phyloP scores from a whole-genome alignment of 768 basidiomycete species.

The Tylopilus vinaceipallidus region DNA sequence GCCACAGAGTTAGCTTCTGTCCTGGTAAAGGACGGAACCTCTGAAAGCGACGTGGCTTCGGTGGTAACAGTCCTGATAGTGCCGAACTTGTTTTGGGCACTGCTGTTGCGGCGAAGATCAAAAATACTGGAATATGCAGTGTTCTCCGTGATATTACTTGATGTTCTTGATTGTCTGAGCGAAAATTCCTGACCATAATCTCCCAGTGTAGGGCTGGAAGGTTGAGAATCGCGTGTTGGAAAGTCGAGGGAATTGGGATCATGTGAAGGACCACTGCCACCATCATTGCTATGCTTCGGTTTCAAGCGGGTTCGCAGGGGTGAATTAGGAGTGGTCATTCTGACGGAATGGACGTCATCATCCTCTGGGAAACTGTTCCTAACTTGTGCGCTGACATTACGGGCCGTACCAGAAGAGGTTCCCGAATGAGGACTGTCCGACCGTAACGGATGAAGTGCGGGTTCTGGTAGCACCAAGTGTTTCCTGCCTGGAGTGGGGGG shows the following conservation, averaged over 20 bases:
- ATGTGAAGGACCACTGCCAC: constrained; percentile 7
- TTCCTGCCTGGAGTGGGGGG: constrained; percentile 36
- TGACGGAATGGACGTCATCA: constrained; percentile 40
- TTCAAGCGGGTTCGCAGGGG: constrained; percentile 45
- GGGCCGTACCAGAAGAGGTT: constrained; percentile 34
- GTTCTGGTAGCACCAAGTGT: constrained; percentile 49
- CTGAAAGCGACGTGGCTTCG: constrained; percentile 68
- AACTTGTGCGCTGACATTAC: constrained; percentile 19
- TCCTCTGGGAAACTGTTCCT: constrained; percentile 28
- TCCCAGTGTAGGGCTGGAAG: constrained; percentile 30
- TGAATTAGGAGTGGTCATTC: constrained; percentile 41
- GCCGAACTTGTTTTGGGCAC: constrained; percentile 60
- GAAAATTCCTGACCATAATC: constrained; percentile 37
- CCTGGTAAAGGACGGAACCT: constrained; percentile 60
- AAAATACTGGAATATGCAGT: constrained; percentile 61
- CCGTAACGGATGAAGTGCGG: constrained; percentile 47
- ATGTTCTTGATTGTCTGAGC: constrained; percentile 61
- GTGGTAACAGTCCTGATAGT: constrained; percentile 83
- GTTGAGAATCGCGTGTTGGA: constrained; percentile 36
- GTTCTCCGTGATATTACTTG: constrained; percentile 57
- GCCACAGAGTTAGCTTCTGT: constrained; percentile 63
- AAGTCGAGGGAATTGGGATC: constrained; percentile 29
- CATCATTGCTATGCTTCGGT: constrained; percentile 14
- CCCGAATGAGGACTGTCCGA: constrained; percentile 57
- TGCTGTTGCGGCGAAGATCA: constrained; percentile 45